Conservation (phyloP, 1,139 yeast genomes). For the Yamadazyma mexicana region DNA sequence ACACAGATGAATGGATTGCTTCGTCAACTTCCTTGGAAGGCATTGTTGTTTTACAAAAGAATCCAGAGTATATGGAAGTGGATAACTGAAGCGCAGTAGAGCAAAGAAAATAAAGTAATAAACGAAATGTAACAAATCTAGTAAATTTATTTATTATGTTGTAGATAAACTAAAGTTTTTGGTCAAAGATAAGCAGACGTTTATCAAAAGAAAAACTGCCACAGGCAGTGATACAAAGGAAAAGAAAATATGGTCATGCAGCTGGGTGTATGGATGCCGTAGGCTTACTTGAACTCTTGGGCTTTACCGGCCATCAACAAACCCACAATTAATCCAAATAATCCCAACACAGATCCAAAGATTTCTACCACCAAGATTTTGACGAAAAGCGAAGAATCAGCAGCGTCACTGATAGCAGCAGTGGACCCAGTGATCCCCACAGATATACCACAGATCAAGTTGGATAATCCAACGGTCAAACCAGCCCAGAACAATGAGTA, state of each 20-base stretch:
- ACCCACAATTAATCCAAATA: slow-evolving; percentile 93
- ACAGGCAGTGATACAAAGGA: background rate
- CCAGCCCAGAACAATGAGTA: slow-evolving; percentile 98
- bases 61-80: slow-evolving; percentile 81
- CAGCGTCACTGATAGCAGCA: slow-evolving; percentile 98
- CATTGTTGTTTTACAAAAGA: slow-evolving; percentile 85
- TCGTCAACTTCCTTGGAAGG: slow-evolving; percentile 87
- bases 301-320: slow-evolving; percentile 97
- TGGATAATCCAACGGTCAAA: slow-evolving; percentile 88
- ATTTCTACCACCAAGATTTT: slow-evolving; percentile 96
- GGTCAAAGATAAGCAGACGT: background rate
- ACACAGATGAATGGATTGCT: slow-evolving; percentile 81
- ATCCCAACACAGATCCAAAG: slow-evolving; percentile 94
- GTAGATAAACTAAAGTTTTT: background rate
- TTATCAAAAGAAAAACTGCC: background rate
- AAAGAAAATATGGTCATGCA: background rate
- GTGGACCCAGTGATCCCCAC: slow-evolving; percentile 98
- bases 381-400: slow-evolving; percentile 91
- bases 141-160: background rate
- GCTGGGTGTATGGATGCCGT: no score
- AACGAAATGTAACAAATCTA: background rate
- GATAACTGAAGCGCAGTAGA: slow-evolving; percentile 27
- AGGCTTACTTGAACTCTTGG: slow-evolving; percentile 58
- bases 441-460: slow-evolving; percentile 93
- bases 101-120: background rate